Evolutionary conservation across 2,329 filamentous ascomycete species (phyloP), one percentile per base, ranked within the genome.

Genomic region (Gyromitra esculenta): DNA sequence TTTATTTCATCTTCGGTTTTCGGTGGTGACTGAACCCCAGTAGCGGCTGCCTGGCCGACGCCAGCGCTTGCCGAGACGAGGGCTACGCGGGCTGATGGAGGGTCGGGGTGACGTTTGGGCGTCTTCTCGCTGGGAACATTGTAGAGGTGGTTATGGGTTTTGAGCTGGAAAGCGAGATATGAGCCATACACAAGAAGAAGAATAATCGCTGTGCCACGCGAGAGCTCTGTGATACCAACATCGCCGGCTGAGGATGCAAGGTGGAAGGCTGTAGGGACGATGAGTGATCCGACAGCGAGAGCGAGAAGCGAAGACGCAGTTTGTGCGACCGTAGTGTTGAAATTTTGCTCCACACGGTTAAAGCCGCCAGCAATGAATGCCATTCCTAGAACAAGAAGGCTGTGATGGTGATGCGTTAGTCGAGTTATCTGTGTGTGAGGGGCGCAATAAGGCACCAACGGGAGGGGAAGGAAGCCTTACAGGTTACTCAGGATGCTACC

Each of bases 401-500:
- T 76, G 37, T 18, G 60, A 21, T 39, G 9, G 37, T 18, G 60
- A 21, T 39, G 9, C 45, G 65, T 59, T 35, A 62, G 25, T 94
- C 25, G 2, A 31, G 25, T 31, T 31, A 86, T 57, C 97, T 86
- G 66, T 97, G 88, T 56, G 35, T 21, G 64, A n/a, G 21, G 41
- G 13, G n/a, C 15, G 31, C 18, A 21, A 31, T 54, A 21, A 18
- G 54, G 35, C 7, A 31, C 5, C 11, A 18, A 18, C 15, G 48
- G 4, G 48, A n/a, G 48, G 48, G 31, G 35, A 8, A 41, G 35
- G 35, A 2, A 5, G 3, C 4, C 73, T 62, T 73, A 76, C 75
- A 98, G 84, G 82, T 97, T 97, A 54, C 94, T 97, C 25, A 97
- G 86, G 83, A 97, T 97, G 83, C 91, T 94, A 72, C 94, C 94